Evolutionary conservation across 106 monocot genomes (phyloP).

Genomic region (Dendrobium officinale): DNA sequence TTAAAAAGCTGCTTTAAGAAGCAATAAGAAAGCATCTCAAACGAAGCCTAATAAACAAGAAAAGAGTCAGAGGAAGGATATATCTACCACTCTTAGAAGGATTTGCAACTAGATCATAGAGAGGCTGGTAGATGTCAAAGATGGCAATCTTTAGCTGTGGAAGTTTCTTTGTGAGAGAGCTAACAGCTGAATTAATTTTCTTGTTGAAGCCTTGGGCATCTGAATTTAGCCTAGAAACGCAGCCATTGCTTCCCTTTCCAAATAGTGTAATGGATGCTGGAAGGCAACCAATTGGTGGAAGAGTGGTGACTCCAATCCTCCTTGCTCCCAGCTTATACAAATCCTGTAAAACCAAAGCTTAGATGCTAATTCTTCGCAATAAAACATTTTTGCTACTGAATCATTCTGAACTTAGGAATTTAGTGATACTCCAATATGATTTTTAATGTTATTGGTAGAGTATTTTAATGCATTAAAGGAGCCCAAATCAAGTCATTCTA

Average conservation of each 20-base stretch:
- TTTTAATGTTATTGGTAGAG: too few relatives aligned
- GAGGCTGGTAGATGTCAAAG: constrained; percentile 78
- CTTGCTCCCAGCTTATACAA: constrained; percentile 62
- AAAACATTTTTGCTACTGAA: background rate
- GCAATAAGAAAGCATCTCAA: too few relatives aligned
- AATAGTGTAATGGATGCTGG: constrained; percentile 73
- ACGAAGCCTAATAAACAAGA: background rate
- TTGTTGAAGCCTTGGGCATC: constrained; percentile 63
- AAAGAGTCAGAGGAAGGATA: background rate
- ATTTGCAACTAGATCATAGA: constrained; percentile 35
- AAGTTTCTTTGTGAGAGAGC: constrained; percentile 33
- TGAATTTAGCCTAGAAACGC: constrained; percentile 54
- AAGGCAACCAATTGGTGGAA: constrained; percentile 75
- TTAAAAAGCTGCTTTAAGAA: too few relatives aligned
- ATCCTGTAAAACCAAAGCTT: constrained; percentile 18
- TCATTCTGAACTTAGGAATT: too few relatives aligned
- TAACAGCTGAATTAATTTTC: constrained; percentile 38
- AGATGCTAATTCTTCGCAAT: background rate
- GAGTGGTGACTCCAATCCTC: constrained; percentile 64
- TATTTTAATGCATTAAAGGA: background rate
- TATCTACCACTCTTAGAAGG: constrained; percentile 49
- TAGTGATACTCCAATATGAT: background rate
- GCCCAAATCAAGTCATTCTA: too few relatives aligned
- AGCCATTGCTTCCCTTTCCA: constrained; percentile 58
- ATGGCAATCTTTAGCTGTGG: constrained; percentile 53